These are phyloP conservation scores for Kwoniella heveanensis DNA, from an alignment of 768 basidiomycete species.

Conservation along the genomic window DNA sequence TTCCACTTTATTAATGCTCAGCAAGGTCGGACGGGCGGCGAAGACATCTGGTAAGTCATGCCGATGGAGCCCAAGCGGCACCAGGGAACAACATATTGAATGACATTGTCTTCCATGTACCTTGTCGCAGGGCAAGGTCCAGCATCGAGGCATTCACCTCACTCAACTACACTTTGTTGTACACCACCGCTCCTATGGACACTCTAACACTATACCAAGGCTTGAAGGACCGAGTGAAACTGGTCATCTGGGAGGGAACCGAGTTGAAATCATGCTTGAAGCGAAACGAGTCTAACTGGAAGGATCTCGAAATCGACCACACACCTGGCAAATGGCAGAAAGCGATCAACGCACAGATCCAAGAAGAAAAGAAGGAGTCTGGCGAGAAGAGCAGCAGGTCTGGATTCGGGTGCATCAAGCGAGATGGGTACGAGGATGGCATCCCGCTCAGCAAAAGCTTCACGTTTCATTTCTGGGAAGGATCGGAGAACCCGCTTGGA, in stretches of 20 bases:
- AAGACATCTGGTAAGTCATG: slow-evolving; percentile 36
- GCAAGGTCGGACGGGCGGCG: slow-evolving; percentile 19
- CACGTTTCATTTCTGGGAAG: slow-evolving; percentile 40
- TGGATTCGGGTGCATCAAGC: slow-evolving; percentile 34
- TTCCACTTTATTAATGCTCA: slow-evolving; percentile 29
- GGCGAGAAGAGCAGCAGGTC: neutral
- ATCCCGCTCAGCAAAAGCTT: slow-evolving; percentile 40
- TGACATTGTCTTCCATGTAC: too few relatives aligned
- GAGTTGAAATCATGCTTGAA: slow-evolving; percentile 22
- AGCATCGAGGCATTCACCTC: slow-evolving; percentile 30
- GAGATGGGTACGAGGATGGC: slow-evolving; percentile 30
- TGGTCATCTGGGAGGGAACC: slow-evolving; percentile 27
- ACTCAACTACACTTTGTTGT: slow-evolving; percentile 38
- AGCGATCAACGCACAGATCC: neutral
- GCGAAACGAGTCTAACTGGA: slow-evolving; percentile 19
- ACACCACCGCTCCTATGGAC: slow-evolving; percentile 31
- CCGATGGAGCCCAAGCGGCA: too few relatives aligned
- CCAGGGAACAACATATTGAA: too few relatives aligned
- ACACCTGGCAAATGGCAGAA: slow-evolving; percentile 27
- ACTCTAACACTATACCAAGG: slow-evolving; percentile 34
- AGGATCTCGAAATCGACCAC: slow-evolving; percentile 11
- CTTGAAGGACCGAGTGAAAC: slow-evolving; percentile 29
- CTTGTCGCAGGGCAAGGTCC: slow-evolving; percentile 17
- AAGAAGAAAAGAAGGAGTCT: slow-evolving; percentile 1
- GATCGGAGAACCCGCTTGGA: slow-evolving; percentile 28